Evolutionary conservation across 2,329 filamentous ascomycete species (phyloP), one percentile per base, ranked within the genome.

Genomic region (Arthrobotrys sphaeroides): DNA sequence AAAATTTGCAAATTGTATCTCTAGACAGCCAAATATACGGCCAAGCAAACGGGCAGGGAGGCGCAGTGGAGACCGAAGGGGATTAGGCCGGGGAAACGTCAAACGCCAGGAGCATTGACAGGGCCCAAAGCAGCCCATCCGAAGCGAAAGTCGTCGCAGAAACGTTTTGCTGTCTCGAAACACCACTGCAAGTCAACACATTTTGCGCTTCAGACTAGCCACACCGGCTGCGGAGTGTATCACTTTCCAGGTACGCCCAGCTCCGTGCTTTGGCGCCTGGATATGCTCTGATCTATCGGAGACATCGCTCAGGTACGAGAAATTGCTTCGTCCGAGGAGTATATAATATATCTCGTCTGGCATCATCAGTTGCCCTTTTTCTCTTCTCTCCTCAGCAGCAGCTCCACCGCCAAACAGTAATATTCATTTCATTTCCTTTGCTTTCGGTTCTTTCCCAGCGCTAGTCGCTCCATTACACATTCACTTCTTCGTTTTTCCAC

Each of bases 111-210:
- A 45, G 31, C 36, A 5, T 38, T 55, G 31, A 55, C 51, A 55
- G 62, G 45, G 45, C 26, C 55, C 43, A 20, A 62, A 74, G 31
- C 28, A 26, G 28, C 45, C 43, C 70, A 31, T 26, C 57, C 70
- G 70, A 74, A 74, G 70, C 70, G 70, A 68, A 67, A 42, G 24
- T 16, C 55, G 70, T 74, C 70, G 62, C 70, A 74, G 70, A 74
- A 74, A 74, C 55, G 70, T 74, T 74, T 74, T 74, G 62, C 55
- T 43, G 62, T 31, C 43, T 61, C 69, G 53, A 74, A 74, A 53
- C 47, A 43, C 42, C 57, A 55, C 62, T 49, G 20, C 47, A 16
- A 74, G 67, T 68, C 70, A 74, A 74, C 70, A 74, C 70, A 68
- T 33, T 47, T 36, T 49, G 62, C 62, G 70, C 70, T 74, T 74